Base-by-base conservation (phyloP, 2,329 filamentous ascomycete species). In the Drechslerella dactyloides region DNA sequence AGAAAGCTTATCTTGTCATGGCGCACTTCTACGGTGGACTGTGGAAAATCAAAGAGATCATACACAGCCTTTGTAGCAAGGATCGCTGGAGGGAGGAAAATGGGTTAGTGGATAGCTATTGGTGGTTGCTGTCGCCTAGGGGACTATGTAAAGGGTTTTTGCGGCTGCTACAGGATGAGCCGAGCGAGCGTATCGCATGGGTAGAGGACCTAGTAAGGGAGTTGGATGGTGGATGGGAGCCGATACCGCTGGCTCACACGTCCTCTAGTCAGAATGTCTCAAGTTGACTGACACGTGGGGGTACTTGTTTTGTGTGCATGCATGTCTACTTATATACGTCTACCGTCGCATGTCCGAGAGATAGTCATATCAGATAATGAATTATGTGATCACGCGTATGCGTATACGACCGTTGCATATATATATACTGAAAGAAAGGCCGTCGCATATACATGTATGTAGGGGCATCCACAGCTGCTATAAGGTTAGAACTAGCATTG, bases 1-100 rank as follows among this genome's bases (percentile, higher is more conserved):
- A 30, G 21, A 70, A 64, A 40, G 54, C 66, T 2, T 70, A 64
- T 51, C n/a, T 70, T 13, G 54, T 70, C 17, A 64, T 54, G 1
- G 66, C 66, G 13, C 66, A 70, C 54, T 70, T 23, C 35, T 62
- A 58, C 35, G 66, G 60, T 5, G 60, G 53, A 19, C 5, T 72
- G 8, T 72, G 68, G 68, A 72, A 72, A 11, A 52, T 72, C 21
- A 65, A 21, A 48, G 55, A 51, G 7, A 61, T 72, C n/a, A 61
- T 60, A 33, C n/a, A 51, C 24, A 40, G 42, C 27, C 37, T 65
- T n/a, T 56, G 55, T 37, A 24, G n/a, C 17, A 60, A 42, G 44
- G 60, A 56, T 5, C 23, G 50, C 19, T 72, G 68, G 60, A 15
- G 40, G 8, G 59, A 64, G 11, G 60, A 40, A 21, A 61, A 13